phyloP scores from a whole-genome alignment of 805 yeast genomes.

The Schwanniomyces polymorphus region DNA sequence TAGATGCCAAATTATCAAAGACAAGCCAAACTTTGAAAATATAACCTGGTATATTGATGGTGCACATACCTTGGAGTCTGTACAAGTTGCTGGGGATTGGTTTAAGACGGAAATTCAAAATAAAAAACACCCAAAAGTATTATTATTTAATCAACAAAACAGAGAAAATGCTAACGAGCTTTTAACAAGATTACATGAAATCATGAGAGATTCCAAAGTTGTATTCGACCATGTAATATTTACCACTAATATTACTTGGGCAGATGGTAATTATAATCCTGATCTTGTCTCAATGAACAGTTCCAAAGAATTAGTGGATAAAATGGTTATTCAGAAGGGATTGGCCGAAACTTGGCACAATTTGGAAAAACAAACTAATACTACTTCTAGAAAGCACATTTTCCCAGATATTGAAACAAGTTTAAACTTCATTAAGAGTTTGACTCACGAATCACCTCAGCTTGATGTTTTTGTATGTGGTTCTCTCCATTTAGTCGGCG shows the following conservation, averaged over 20 bases:
- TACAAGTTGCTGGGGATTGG: conserved; percentile 84
- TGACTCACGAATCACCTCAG: conserved; percentile 33
- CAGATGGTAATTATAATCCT: conserved; percentile 71
- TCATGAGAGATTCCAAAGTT: conserved; percentile 36
- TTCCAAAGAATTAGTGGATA: conserved; percentile 74
- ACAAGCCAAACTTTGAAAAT: conserved; percentile 35
- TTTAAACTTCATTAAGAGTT: conserved; percentile 50
- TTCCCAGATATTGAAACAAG: conserved; percentile 77
- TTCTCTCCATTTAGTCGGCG: conserved; percentile 92
- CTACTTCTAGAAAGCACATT: conserved; percentile 45
- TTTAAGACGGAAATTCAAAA: conserved; percentile 35
- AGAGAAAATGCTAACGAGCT: conserved; percentile 73
- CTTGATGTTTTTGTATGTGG: conserved; percentile 90
- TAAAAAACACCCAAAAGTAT: conserved; percentile 34
- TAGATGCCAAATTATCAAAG: conserved; percentile 74
- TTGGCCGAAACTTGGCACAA: conserved; percentile 70
- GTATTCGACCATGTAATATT: conserved; percentile 77
- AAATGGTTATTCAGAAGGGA: conserved; percentile 75
- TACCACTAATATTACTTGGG: conserved; percentile 91
- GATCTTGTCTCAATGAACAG: conserved; percentile 87
- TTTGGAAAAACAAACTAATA: conserved; percentile 26
- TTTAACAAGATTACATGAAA: conserved; percentile 50
- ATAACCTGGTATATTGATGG: conserved; percentile 91
- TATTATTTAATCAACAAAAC: conserved; percentile 92
- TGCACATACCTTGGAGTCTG: conserved; percentile 90